Percentiles rank a stretch among this genome's conserved stretches.
Conservation (phyloP, 164 flowering plant species). For the Stephania yunnanensis region DNA sequence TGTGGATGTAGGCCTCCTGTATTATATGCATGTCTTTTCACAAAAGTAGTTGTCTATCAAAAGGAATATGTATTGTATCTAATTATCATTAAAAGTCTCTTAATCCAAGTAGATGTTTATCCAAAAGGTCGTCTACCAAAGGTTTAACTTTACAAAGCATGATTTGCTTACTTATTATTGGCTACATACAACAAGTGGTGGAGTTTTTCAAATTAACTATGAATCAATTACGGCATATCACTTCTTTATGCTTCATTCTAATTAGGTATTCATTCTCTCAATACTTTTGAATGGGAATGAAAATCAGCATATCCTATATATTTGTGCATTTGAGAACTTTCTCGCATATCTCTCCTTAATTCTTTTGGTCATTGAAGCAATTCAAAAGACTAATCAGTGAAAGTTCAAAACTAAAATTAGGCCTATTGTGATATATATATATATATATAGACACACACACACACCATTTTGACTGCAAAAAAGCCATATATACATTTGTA, state of each 20-base stretch:
- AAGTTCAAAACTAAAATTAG: neutral
- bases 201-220: neutral
- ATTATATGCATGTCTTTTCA: neutral
- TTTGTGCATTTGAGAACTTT: neutral
- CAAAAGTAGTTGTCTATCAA: neutral
- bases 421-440: no score
- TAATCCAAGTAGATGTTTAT: neutral
- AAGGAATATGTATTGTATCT: neutral
- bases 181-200: neutral
- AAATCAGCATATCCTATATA: neutral
- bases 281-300: neutral
- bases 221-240: neutral
- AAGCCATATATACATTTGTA: no score
- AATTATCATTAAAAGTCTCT: neutral
- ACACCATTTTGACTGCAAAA: no score
- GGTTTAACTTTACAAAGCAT: neutral
- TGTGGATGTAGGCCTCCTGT: neutral
- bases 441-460: no score
- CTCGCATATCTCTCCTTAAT: no score
- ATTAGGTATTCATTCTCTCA: neutral
- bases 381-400: neutral
- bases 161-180: neutral
- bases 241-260: neutral
- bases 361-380: neutral
- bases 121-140: neutral